Base-by-base conservation (phyloP, 306 rosid genomes). In the Inga oerstediana region DNA sequence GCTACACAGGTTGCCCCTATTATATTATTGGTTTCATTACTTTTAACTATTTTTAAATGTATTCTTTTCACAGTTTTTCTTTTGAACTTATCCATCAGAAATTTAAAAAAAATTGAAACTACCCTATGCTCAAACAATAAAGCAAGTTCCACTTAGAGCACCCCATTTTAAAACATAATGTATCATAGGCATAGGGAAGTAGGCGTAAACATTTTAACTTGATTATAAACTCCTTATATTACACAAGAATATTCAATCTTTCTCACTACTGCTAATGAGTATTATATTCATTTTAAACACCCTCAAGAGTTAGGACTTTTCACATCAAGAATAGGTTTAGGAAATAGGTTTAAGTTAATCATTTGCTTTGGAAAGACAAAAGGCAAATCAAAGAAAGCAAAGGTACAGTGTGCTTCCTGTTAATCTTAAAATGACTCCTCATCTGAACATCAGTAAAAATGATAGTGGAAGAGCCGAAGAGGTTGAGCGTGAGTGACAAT, bases 1-100 rank as follows among this genome's bases (percentile, higher is more conserved):
- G 85, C 83, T 96, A 96, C 88, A 91, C 97, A 70, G 99, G 99
- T 93, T 76, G 79, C 87, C 64, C 79, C 51, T 39, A 5, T 54
- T 77, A 80, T n/a, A n/a, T n/a, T 86, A 73, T 71, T 79, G 82
- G 58, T 49, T 73, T 81, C 45, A 59, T 71, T 61, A 14, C 17
- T 79, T 74, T 46, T 78, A 39, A 70, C 24, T 3, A 27, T 77
- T 41, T 78, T 78, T 48, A 9, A 48, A 77, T 72, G 52, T 72
- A 17, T 80, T 74, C n/a, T 83, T 77, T 22, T 7, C 65, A 58
- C 16, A 22, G 30, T n/a, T n/a, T n/a, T n/a, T n/a, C 10, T 61
- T 61, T 56, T n/a, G 4, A 61, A 61, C 15, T 61, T 10, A 61
- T 22, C 67, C 32, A 10, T 24, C 24, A 16, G 67, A 32, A 73